Conservation (phyloP, 257 asterid genomes). For the Jacaranda copaia region DNA sequence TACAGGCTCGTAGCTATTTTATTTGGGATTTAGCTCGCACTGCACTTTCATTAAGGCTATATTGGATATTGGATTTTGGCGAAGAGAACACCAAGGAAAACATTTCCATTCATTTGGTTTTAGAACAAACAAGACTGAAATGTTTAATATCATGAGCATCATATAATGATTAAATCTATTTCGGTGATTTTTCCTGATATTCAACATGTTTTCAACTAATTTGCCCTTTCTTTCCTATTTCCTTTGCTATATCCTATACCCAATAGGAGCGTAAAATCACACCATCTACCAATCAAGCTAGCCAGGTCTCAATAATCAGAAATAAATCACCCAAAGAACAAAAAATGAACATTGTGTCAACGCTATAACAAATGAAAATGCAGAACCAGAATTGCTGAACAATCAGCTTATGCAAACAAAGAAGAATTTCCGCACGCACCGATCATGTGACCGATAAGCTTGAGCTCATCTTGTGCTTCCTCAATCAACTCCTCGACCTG, state of each 20-base stretch:
- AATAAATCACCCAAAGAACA: conserved; percentile 4
- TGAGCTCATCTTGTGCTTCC: conserved; percentile 96
- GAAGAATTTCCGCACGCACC: conserved; percentile 51
- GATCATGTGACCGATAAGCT: conserved; percentile 84
- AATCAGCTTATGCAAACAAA: conserved; percentile 22
- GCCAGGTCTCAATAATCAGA: conserved; percentile 5
- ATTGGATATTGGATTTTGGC: not conserved
- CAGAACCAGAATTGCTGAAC: not conserved
- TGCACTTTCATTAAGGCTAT: conserved; percentile 3
- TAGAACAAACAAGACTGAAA: not conserved
- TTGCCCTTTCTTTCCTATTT: not conserved
- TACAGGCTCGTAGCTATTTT: not conserved
- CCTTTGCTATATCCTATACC: not conserved
- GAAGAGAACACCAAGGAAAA: not conserved
- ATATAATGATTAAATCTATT: not conserved
- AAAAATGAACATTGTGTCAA: conserved; percentile 9
- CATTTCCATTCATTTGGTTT: not conserved
- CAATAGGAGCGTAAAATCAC: not conserved
- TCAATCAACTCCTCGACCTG: conserved; percentile 99
- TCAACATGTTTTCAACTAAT: not conserved
- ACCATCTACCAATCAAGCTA: conserved; percentile 11
- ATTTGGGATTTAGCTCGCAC: not conserved
- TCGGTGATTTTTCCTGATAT: conserved; percentile 17
- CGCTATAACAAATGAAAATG: conserved; percentile 20
- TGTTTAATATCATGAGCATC: not conserved